Evolutionary conservation across 768 basidiomycete species (phyloP).

Genomic region (Kwoniella dejecticola): DNA sequence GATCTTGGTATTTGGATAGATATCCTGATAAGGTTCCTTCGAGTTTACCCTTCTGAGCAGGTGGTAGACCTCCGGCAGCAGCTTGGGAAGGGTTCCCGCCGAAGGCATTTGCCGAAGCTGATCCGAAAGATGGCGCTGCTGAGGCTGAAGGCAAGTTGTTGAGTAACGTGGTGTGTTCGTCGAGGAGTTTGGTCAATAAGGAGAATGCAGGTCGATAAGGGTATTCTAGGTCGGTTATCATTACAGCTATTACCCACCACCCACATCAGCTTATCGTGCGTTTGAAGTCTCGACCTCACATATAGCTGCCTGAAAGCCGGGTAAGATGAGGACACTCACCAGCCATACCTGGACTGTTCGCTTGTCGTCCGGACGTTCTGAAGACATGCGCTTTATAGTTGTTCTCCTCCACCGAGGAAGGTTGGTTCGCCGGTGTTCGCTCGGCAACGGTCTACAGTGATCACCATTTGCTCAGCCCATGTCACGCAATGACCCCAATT

Average conservation of each 20-base stretch:
- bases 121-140: conserved; percentile 40
- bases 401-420: conserved; percentile 93
- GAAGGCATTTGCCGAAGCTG: conserved; percentile 42
- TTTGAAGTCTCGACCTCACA: too few relatives aligned
- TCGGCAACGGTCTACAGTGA: conserved; percentile 73
- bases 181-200: conserved; percentile 84
- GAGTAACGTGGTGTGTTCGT: conserved; percentile 83
- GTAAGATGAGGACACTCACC: conserved; percentile 60
- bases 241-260: conserved; percentile 72
- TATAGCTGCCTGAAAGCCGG: not conserved
- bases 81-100: conserved; percentile 52
- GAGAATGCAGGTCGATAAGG: conserved; percentile 96
- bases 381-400: conserved; percentile 91
- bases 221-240: conserved; percentile 94
- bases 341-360: conserved; percentile 60
- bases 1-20: conserved; percentile 92
- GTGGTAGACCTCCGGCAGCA: conserved; percentile 67
- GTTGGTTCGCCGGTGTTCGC: conserved; percentile 79
- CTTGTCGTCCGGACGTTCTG: conserved; percentile 77
- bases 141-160: conserved; percentile 44
- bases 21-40: conserved; percentile 62
- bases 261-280: too few relatives aligned
- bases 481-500: too few relatives aligned
- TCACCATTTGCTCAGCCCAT: not conserved
- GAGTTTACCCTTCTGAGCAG: conserved; percentile 61